Evolutionary conservation across 176 grass and related monocot species (phyloP).

Genomic region (Zoysia japonica): DNA sequence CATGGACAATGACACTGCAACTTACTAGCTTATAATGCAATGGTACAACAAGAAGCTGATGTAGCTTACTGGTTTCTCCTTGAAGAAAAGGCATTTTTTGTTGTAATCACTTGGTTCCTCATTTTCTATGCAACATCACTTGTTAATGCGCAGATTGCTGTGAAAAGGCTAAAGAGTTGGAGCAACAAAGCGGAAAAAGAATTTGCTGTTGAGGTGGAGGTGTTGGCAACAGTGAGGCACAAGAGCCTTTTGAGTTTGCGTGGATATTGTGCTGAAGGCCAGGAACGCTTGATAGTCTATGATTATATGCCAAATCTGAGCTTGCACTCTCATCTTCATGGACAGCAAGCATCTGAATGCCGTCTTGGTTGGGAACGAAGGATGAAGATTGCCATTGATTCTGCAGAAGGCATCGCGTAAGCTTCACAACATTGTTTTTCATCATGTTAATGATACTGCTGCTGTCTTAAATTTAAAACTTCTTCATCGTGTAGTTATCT

Average conservation of each 20-base stretch:
- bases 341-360: constrained; percentile 71
- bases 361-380: constrained; percentile 70
- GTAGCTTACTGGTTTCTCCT: neutral
- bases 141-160: constrained; percentile 56
- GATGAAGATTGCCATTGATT: constrained; percentile 73
- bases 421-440: constrained; percentile 27
- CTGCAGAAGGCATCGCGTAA: constrained; percentile 92
- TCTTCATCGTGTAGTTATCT: constrained; percentile 59
- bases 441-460: constrained; percentile 20
- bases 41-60: constrained; percentile 2
- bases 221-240: constrained; percentile 74
- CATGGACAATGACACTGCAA: neutral
- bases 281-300: constrained; percentile 86
- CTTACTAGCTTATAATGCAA: too few relatives aligned
- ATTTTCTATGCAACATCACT: constrained; percentile 9
- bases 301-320: constrained; percentile 88
- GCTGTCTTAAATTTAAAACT: neutral
- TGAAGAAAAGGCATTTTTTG: neutral
- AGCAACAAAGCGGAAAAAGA: constrained; percentile 91
- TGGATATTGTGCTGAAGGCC: constrained; percentile 84
- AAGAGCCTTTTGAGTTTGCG: constrained; percentile 79
- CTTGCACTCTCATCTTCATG: constrained; percentile 81
- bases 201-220: constrained; percentile 72
- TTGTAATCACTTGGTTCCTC: neutral
- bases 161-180: constrained; percentile 93